A percentile compares a stretch with the other conserved stretches of the same genome.
Evolutionary conservation across 1,284 basidiomycete species (phyloP).

Genomic region (Pseudomicrostroma phylloplanum): DNA sequence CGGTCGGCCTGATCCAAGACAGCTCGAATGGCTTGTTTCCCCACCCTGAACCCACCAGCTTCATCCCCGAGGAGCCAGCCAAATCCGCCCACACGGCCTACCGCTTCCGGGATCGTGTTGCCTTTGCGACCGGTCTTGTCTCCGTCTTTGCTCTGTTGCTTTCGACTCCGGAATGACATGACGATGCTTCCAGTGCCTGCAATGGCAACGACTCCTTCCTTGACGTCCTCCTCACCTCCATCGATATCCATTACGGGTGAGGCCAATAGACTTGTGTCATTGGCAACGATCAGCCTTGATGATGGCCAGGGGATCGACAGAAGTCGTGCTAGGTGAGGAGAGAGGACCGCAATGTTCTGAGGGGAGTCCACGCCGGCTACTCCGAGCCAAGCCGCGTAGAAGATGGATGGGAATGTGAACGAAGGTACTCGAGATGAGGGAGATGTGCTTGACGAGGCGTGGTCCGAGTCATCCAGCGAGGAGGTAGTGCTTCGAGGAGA

Average conservation of each 20-base stretch:
- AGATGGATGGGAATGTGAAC: neutral
- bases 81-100: constrained; percentile 25
- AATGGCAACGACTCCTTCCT: constrained; percentile 26
- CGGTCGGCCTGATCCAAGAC: constrained; percentile 23
- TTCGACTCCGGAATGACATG: constrained; percentile 18
- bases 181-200: constrained; percentile 38
- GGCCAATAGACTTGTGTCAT: constrained; percentile 30
- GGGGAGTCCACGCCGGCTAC: constrained; percentile 27
- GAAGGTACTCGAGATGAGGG: neutral
- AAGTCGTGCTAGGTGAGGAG: constrained; percentile 12
- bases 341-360: constrained; percentile 14
- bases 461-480: neutral
- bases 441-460: neutral
- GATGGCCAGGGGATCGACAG: constrained; percentile 14
- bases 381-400: constrained; percentile 32
- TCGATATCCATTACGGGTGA: constrained; percentile 15
- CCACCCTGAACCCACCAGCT: constrained; percentile 28
- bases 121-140: neutral
- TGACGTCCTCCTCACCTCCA: neutral
- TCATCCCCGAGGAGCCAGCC: constrained; percentile 39
- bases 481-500: neutral
- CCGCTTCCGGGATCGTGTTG: constrained; percentile 11
- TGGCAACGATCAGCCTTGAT: constrained; percentile 23
- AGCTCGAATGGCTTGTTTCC: constrained; percentile 22
- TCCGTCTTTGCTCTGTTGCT: neutral